Conservation (phyloP, 176 grass and related monocot species). For the Cenchrus americanus region DNA sequence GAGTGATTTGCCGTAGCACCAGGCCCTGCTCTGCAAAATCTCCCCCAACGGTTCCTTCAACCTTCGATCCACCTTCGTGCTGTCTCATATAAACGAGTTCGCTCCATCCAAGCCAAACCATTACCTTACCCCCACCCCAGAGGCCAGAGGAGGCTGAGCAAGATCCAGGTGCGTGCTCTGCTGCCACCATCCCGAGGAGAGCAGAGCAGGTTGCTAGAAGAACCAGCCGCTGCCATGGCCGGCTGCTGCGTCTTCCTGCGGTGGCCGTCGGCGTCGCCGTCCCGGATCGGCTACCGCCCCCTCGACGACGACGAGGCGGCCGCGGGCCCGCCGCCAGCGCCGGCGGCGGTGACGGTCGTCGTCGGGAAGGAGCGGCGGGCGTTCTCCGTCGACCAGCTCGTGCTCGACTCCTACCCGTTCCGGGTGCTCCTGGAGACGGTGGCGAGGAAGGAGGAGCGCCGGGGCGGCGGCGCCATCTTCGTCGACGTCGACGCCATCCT, state of each 20-base stretch:
- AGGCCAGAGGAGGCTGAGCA: background rate
- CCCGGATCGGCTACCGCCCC: constrained; percentile 69
- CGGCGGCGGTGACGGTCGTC: constrained; percentile 68
- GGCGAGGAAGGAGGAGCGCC: constrained; percentile 46
- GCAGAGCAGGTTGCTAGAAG: background rate
- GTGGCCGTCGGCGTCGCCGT: constrained; percentile 53
- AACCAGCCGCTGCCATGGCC: constrained; percentile 37
- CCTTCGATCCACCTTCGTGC: background rate
- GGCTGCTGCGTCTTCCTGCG: constrained; percentile 92
- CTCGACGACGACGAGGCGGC: constrained; percentile 17
- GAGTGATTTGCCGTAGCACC: background rate
- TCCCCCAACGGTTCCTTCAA: constrained; percentile 36
- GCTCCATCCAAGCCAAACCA: background rate
- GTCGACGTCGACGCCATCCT: constrained; percentile 85
- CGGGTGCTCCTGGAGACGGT: constrained; percentile 81
- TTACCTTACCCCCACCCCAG: background rate
- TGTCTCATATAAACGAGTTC: constrained; percentile 38
- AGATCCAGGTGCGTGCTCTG: background rate
- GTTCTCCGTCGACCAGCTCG: constrained; percentile 80
- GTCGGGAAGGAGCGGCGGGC: constrained; percentile 90
- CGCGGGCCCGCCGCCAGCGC: constrained; percentile 10
- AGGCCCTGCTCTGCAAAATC: background rate
- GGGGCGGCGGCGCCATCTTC: constrained; percentile 55
- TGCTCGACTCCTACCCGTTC: constrained; percentile 90
- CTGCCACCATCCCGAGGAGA: background rate